These are phyloP conservation scores for Phytophthora syringae DNA, from an alignment of 352 stramenopile species.

Conservation along the genomic window DNA sequence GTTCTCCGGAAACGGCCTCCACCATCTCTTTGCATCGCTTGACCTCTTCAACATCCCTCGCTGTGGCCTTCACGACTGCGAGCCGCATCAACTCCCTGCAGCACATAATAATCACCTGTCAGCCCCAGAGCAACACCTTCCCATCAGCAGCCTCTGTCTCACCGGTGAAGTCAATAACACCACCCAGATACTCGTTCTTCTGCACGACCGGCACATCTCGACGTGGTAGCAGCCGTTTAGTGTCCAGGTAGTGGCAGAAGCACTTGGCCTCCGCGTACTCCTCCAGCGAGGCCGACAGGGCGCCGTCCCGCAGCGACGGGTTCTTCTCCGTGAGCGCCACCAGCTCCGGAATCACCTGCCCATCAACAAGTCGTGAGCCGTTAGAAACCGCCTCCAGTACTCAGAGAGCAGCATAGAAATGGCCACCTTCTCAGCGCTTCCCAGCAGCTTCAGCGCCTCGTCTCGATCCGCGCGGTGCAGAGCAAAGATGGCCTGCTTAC, in stretches of 20 bases:
- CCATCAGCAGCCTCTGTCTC: constrained; percentile 28
- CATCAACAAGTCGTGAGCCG: not conserved
- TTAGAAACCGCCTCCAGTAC: constrained; percentile 17
- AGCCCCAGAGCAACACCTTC: not conserved
- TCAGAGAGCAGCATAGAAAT: not conserved
- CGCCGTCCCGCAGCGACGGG: constrained; percentile 79
- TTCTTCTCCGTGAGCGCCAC: constrained; percentile 84
- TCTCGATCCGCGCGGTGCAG: constrained; percentile 88
- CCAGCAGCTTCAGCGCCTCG: constrained; percentile 60
- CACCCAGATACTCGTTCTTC: constrained; percentile 94
- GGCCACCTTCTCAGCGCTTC: constrained; percentile 57
- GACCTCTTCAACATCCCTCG: constrained; percentile 85
- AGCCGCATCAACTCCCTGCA: constrained; percentile 90
- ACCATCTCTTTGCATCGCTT: constrained; percentile 86
- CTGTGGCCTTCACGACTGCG: constrained; percentile 88
- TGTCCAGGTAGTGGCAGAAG: constrained; percentile 88
- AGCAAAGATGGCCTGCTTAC: constrained; percentile 95
- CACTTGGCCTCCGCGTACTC: constrained; percentile 95
- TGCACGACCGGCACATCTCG: constrained; percentile 58
- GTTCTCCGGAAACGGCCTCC: constrained; percentile 85
- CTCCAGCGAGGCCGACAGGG: constrained; percentile 90
- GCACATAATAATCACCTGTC: constrained; percentile 1
- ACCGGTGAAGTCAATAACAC: constrained; percentile 94
- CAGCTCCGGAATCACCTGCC: constrained; percentile 78
- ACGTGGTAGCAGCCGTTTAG: constrained; percentile 61